These are phyloP conservation scores for Wickerhamiella kazuoi DNA, from an alignment of 805 yeast genomes.

Conservation along the genomic window DNA sequence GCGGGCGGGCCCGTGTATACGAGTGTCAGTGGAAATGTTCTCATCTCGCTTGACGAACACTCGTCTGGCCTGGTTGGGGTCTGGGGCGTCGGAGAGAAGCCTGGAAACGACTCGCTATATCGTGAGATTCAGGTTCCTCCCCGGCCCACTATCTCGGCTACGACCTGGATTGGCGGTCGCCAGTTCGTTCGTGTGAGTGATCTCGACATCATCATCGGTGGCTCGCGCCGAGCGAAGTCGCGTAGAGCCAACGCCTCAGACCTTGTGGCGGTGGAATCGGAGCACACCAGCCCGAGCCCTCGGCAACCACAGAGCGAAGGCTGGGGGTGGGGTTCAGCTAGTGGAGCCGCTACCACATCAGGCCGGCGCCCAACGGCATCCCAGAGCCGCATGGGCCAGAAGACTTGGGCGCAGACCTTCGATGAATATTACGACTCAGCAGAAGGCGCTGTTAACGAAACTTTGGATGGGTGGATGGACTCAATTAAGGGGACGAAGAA, in stretches of 20 bases:
- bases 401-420: conserved; percentile 17
- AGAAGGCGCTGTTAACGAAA: conserved; percentile 32
- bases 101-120: conserved; percentile 36
- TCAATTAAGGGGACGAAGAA: conserved; percentile 8
- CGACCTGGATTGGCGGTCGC: conserved; percentile 76
- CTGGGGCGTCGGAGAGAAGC: conserved; percentile 26
- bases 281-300: not conserved
- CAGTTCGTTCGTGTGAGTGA: conserved; percentile 43
- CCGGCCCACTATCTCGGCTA: conserved; percentile 61
- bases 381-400: conserved; percentile 2
- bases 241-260: conserved; percentile 20
- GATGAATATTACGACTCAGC: conserved; percentile 15
- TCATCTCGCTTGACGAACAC: conserved; percentile 33
- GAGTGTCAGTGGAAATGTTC: conserved; percentile 23
- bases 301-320: not conserved
- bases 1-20: conserved; percentile 18
- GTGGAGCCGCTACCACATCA: not conserved
- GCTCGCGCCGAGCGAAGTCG: conserved; percentile 48
- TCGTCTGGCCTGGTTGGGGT: conserved; percentile 39
- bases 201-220: conserved; percentile 50
- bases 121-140: conserved; percentile 53
- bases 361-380: not conserved
- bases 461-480: conserved; percentile 28
- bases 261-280: not conserved
- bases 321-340: not conserved